Conservation (phyloP, 495 filamentous ascomycete species). For the Penicillium psychrofluorescens region DNA sequence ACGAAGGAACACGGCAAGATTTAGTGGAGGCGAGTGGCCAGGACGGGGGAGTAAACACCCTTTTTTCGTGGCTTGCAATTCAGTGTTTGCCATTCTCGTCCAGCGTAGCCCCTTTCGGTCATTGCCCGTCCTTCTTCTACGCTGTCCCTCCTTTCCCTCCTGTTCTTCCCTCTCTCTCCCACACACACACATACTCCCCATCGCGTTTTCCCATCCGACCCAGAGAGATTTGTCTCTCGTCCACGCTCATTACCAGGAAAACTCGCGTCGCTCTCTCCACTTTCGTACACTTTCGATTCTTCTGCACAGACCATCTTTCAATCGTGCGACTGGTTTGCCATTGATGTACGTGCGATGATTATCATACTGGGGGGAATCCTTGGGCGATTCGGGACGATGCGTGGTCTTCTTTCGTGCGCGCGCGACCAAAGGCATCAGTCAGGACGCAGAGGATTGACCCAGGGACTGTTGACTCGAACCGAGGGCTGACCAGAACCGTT, state of each 20-base stretch:
- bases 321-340: slow-evolving; percentile 27
- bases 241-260: slow-evolving; percentile 34
- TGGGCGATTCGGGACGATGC: neutral
- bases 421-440: neutral
- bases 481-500: no score
- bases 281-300: slow-evolving; percentile 12
- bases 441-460: neutral
- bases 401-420: no score
- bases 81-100: neutral
- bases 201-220: slow-evolving; percentile 37
- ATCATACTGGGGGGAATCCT: neutral
- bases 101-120: slow-evolving; percentile 10
- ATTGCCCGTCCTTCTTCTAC: slow-evolving; percentile 5
- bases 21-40: no score
- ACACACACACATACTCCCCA: slow-evolving; percentile 9
- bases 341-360: slow-evolving; percentile 25
- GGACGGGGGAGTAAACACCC: no score
- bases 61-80: no score
- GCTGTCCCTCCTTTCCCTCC: slow-evolving; percentile 12
- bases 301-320: slow-evolving; percentile 26
- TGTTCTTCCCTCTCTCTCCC: slow-evolving; percentile 12
- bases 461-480: neutral
- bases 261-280: slow-evolving; percentile 20
- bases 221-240: slow-evolving; percentile 39
- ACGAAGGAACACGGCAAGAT: no score